A percentile compares a stretch with the other conserved stretches of the same genome.
These are phyloP conservation scores for Yueomyces sp. DNA, from an alignment of 1,139 yeast species.

Conservation along the genomic window DNA sequence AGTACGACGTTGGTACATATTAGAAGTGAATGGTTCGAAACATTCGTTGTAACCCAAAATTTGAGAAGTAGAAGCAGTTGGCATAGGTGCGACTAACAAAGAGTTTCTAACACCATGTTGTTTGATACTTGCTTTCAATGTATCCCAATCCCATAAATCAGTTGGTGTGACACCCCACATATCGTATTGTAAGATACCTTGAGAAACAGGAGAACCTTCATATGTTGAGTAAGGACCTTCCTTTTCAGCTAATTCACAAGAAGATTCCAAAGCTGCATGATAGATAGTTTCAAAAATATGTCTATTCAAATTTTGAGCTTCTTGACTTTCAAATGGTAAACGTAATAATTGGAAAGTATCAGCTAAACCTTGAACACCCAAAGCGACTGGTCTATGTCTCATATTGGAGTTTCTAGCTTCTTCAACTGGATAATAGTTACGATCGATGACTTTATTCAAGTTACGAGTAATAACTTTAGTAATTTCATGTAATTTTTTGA, in stretches of 20 bases:
- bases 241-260: constrained; percentile 56
- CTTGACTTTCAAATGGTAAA: constrained; percentile 66
- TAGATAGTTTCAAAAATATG: constrained; percentile 85
- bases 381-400: constrained; percentile 74
- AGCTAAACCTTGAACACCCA: constrained; percentile 87
- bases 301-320: constrained; percentile 56
- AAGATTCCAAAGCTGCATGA: constrained; percentile 75
- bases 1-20: constrained; percentile 77
- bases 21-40: constrained; percentile 84
- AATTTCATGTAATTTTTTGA: constrained; percentile 56
- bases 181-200: constrained; percentile 69
- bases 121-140: constrained; percentile 45
- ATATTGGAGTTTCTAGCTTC: constrained; percentile 59
- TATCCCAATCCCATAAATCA: constrained; percentile 54
- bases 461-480: constrained; percentile 65
- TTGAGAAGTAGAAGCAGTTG: constrained; percentile 89
- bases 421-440: constrained; percentile 65
- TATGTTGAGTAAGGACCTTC: constrained; percentile 59
- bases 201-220: constrained; percentile 71
- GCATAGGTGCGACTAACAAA: constrained; percentile 83
- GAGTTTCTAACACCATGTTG: constrained; percentile 70
- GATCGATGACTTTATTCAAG: constrained; percentile 66
- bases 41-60: constrained; percentile 83
- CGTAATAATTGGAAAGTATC: constrained; percentile 70
- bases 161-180: constrained; percentile 71